A percentile compares a stretch with the other conserved stretches of the same genome.
Evolutionary conservation across 2,329 filamentous ascomycete genomes (phyloP).

Genomic region (Xylariaceae sp.): DNA sequence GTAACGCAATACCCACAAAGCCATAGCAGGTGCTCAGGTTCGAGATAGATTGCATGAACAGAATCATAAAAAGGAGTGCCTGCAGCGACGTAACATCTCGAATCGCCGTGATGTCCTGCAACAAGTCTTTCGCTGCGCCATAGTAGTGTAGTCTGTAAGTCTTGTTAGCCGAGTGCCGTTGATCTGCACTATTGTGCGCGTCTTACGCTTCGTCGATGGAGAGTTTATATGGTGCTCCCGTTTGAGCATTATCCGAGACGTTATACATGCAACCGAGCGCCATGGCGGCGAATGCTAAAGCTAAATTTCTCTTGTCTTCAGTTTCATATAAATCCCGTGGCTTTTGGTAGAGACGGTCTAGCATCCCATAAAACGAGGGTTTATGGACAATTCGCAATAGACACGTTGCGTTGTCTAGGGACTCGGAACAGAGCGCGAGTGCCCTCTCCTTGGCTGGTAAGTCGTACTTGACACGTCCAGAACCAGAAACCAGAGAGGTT

Average conservation of each 20-base stretch:
- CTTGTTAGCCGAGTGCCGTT: constrained; percentile 17
- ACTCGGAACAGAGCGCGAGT: constrained; percentile 35
- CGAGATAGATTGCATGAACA: constrained; percentile 76
- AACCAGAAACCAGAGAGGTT: constrained; percentile 55
- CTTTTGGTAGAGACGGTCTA: constrained; percentile 64
- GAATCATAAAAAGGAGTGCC: constrained; percentile 72
- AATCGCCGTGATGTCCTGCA: constrained; percentile 65
- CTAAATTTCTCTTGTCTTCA: constrained; percentile 55
- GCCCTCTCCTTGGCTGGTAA: constrained; percentile 63
- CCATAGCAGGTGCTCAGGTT: constrained; percentile 77
- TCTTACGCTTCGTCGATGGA: constrained; percentile 53
- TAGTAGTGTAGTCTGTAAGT: constrained; percentile 67
- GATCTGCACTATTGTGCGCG: background rate
- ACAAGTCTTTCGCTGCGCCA: constrained; percentile 59
- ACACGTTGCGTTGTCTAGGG: constrained; percentile 38
- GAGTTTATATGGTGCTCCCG: constrained; percentile 31
- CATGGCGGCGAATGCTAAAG: constrained; percentile 57
- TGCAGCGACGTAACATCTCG: constrained; percentile 72
- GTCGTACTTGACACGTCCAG: constrained; percentile 54
- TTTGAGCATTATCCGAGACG: constrained; percentile 24
- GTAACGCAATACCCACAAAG: constrained; percentile 72
- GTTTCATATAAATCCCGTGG: constrained; percentile 51
- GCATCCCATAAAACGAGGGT: constrained; percentile 64
- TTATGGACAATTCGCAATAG: constrained; percentile 61
- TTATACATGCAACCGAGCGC: constrained; percentile 59